phyloP scores from a whole-genome alignment of 2,329 filamentous ascomycete species.

The Chrysosporium queenslandicum region DNA sequence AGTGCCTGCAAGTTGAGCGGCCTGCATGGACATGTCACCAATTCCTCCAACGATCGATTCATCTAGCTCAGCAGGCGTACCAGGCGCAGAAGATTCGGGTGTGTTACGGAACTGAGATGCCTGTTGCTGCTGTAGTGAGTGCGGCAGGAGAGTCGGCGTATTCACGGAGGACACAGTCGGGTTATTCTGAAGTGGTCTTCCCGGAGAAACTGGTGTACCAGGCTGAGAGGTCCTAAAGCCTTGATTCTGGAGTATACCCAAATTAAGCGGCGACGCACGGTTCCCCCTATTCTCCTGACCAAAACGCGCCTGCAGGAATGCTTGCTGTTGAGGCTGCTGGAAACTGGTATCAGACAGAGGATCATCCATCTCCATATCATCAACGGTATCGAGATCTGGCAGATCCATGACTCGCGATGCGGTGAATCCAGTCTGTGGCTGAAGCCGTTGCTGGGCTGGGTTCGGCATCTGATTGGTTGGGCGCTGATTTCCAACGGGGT shows the following conservation, averaged over 20 bases:
- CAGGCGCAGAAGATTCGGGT: constrained; percentile 57
- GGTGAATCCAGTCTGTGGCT: constrained; percentile 17
- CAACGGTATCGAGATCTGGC: constrained; percentile 32
- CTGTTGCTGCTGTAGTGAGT: constrained; percentile 53
- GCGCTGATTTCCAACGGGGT: constrained; percentile 16
- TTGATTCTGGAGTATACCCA: constrained; percentile 70
- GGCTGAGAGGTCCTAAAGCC: constrained; percentile 78
- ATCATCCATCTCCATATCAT: constrained; percentile 94
- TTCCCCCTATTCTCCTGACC: constrained; percentile 43
- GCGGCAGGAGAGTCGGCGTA: constrained; percentile 78
- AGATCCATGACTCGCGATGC: constrained; percentile 23
- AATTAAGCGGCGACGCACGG: constrained; percentile 60
- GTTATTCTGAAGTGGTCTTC: constrained; percentile 66
- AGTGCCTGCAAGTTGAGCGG: constrained; percentile 35
- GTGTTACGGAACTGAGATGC: constrained; percentile 47
- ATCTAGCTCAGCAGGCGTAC: constrained; percentile 64
- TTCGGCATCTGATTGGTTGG: constrained; percentile 16
- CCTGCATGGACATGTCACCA: constrained; percentile 49
- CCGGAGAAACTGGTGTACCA: constrained; percentile 67
- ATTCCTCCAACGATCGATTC: constrained; percentile 58
- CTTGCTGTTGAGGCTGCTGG: constrained; percentile 54
- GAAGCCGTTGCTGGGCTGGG: constrained; percentile 16
- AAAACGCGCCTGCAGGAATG: constrained; percentile 54
- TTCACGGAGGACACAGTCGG: constrained; percentile 96
- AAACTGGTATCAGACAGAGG: constrained; percentile 47